Conservation (phyloP, 2,329 filamentous ascomycete genomes). For the Penicillium carneum region DNA sequence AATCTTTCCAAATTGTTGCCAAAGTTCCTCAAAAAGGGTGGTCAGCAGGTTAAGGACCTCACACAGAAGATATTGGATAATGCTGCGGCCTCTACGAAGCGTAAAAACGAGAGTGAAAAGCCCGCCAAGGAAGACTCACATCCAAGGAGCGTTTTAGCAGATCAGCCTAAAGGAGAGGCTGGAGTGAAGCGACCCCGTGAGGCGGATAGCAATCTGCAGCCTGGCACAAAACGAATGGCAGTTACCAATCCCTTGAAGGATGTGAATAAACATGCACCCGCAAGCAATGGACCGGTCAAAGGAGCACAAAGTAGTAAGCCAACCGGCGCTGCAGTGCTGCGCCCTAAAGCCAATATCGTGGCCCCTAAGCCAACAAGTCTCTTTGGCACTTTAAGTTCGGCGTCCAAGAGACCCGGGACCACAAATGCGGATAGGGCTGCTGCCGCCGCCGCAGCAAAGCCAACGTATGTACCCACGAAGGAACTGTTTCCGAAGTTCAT, state of each 20-base stretch:
- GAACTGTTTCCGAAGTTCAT: neutral
- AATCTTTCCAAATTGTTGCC: constrained; percentile 66
- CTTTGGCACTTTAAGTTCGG: constrained; percentile 57
- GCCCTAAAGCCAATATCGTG: constrained; percentile 50
- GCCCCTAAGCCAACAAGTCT: constrained; percentile 55
- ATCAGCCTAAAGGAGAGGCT: constrained; percentile 26
- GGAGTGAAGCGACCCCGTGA: constrained; percentile 53
- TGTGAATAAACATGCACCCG: constrained; percentile 30
- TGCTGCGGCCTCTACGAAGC: constrained; percentile 54
- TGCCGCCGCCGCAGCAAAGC: constrained; percentile 49
- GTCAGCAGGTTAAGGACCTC: constrained; percentile 62
- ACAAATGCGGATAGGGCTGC: constrained; percentile 59
- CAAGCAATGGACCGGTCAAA: constrained; percentile 40
- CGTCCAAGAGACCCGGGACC: constrained; percentile 59
- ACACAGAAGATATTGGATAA: constrained; percentile 63
- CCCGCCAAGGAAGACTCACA: constrained; percentile 48
- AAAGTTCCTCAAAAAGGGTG: constrained; percentile 65
- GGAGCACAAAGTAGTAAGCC: constrained; percentile 43
- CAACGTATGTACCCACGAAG: constrained; percentile 39
- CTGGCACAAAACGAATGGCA: constrained; percentile 50
- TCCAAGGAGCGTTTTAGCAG: constrained; percentile 33
- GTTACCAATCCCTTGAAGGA: constrained; percentile 47
- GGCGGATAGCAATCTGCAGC: constrained; percentile 45
- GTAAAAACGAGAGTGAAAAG: constrained; percentile 50
- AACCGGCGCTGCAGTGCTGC: constrained; percentile 35